Conservation (phyloP, 352 stramenopile species). For the Phytopythium boreale region DNA sequence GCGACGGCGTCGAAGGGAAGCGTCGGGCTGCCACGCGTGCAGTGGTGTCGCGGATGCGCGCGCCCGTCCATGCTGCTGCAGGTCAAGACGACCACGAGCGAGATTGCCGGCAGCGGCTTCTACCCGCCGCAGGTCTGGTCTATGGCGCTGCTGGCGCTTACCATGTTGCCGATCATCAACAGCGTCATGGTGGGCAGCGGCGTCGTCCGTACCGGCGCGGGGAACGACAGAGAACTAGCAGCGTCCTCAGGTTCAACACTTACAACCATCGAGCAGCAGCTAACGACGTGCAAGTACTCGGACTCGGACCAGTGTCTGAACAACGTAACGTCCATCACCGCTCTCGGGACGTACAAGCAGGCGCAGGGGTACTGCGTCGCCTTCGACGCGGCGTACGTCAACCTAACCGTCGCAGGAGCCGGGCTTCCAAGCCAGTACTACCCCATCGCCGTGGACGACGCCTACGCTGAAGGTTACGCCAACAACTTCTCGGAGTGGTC, state of each 20-base stretch:
- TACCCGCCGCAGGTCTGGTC: conserved; percentile 37
- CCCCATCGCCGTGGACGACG: conserved; percentile 55
- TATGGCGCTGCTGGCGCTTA: conserved; percentile 33
- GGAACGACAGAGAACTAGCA: conserved; percentile 1
- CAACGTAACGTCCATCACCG: conserved; percentile 39
- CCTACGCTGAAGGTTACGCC: conserved; percentile 43
- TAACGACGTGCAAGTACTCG: conserved; percentile 71
- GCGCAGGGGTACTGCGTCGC: conserved; percentile 44
- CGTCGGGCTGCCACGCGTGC: conserved; percentile 20
- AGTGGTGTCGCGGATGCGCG: conserved; percentile 19
- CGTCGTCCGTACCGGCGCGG: background rate
- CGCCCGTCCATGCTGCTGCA: conserved; percentile 24
- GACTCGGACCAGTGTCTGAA: conserved; percentile 53
- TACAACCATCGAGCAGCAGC: conserved; percentile 32
- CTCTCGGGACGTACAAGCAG: conserved; percentile 54
- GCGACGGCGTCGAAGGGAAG: background rate
- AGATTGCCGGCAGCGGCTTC: conserved; percentile 38
- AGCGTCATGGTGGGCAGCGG: conserved; percentile 31
- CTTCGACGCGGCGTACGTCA: conserved; percentile 66
- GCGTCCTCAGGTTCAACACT: conserved; percentile 11
- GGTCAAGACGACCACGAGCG: conserved; percentile 35
- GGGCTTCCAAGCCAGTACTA: conserved; percentile 61
- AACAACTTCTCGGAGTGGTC: conserved; percentile 80
- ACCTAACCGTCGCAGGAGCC: conserved; percentile 24
- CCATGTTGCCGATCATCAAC: conserved; percentile 44